Conservation (phyloP, 2,329 filamentous ascomycete species). For the Paracorniculantispora psalliotae region DNA sequence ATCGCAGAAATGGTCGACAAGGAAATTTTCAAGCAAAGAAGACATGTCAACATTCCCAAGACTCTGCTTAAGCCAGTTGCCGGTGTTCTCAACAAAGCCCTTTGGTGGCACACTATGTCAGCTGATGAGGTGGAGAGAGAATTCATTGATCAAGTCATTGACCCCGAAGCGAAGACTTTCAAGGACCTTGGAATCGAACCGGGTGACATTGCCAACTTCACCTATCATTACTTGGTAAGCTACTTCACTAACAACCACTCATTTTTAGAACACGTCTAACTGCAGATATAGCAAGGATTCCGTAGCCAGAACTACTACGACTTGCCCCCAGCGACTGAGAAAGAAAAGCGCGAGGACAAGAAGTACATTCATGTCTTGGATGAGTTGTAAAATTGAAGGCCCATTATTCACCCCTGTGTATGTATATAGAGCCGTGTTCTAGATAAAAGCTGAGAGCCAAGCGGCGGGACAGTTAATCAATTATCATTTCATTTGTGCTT, state of each 20-base stretch:
- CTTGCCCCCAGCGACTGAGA: constrained; percentile 87
- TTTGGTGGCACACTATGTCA: constrained; percentile 87
- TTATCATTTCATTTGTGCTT: background rate
- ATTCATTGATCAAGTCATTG: constrained; percentile 88
- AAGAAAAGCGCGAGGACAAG: constrained; percentile 90
- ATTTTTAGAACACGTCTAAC: constrained; percentile 25
- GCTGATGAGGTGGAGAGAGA: constrained; percentile 86
- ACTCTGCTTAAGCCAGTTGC: constrained; percentile 69
- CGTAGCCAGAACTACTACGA: constrained; percentile 87
- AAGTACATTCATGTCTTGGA: constrained; percentile 95
- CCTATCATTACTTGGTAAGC: constrained; percentile 88
- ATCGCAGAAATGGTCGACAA: constrained; percentile 83
- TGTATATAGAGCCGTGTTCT: constrained; percentile 6
- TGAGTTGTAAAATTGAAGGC: constrained; percentile 58
- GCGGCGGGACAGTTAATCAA: background rate
- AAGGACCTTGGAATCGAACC: constrained; percentile 88
- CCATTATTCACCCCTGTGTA: constrained; percentile 1
- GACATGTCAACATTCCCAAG: constrained; percentile 90
- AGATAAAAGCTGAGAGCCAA: background rate
- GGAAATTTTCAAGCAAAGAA: constrained; percentile 85
- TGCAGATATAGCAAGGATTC: constrained; percentile 67
- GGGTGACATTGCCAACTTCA: constrained; percentile 77
- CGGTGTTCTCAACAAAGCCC: constrained; percentile 67
- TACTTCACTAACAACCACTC: constrained; percentile 15
- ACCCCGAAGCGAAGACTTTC: constrained; percentile 89